Evolutionary conservation across 805 yeast genomes (phyloP).

Genomic region (Cyberlindnera petersonii): DNA sequence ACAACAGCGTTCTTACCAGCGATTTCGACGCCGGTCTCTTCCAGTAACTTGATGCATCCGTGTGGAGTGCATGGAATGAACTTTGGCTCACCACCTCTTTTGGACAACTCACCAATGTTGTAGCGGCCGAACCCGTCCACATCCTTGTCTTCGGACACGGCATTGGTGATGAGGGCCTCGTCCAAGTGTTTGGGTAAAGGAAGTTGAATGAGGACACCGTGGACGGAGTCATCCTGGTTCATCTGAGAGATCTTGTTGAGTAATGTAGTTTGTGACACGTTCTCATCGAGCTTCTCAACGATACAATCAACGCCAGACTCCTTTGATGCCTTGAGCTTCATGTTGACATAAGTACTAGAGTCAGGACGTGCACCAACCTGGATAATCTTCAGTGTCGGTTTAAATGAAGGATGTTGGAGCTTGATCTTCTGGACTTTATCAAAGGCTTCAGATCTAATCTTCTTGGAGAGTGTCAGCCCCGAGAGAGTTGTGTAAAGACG

Average conservation of each 20-base stretch:
- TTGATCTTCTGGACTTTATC: slow-evolving; percentile 32
- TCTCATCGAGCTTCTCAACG: slow-evolving; percentile 54
- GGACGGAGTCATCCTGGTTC: slow-evolving; percentile 56
- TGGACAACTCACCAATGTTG: slow-evolving; percentile 74
- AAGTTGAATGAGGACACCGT: slow-evolving; percentile 72
- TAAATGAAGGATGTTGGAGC: slow-evolving; percentile 45
- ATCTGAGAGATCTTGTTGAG: slow-evolving; percentile 50
- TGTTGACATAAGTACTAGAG: slow-evolving; percentile 74
- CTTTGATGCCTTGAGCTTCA: slow-evolving; percentile 74
- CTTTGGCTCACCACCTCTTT: slow-evolving; percentile 65
- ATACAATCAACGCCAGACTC: slow-evolving; percentile 64
- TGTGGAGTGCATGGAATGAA: slow-evolving; percentile 84
- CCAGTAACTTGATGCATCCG: slow-evolving; percentile 66
- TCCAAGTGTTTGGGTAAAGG: slow-evolving; percentile 72
- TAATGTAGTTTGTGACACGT: slow-evolving; percentile 52
- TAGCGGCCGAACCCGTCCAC: slow-evolving; percentile 81
- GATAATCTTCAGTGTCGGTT: slow-evolving; percentile 63
- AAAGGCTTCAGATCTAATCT: slow-evolving; percentile 41
- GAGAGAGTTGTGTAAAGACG: slow-evolving; percentile 35
- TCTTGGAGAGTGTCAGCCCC: slow-evolving; percentile 44
- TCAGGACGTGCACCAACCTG: slow-evolving; percentile 80
- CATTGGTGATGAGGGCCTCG: slow-evolving; percentile 62
- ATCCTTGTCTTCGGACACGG: slow-evolving; percentile 65
- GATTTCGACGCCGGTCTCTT: slow-evolving; percentile 51
- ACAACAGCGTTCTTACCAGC: slow-evolving; percentile 76